These are phyloP conservation scores for Boletus rex-veris DNA, from an alignment of 768 basidiomycete genomes.

Conservation along the genomic window DNA sequence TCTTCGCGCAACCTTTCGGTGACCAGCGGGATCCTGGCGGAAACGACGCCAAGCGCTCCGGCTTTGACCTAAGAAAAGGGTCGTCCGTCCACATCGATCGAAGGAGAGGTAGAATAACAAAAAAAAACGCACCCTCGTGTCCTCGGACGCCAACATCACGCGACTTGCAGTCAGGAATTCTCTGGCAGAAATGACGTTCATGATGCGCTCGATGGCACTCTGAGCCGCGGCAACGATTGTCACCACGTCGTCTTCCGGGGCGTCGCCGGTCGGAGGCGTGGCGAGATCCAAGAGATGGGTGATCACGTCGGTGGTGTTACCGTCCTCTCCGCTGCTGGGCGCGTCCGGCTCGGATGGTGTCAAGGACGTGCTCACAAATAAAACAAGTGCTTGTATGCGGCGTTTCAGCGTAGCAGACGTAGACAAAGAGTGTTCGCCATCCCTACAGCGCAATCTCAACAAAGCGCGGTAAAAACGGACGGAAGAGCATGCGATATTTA, in stretches of 20 bases:
- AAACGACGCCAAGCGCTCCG: constrained; percentile 68
- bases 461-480: not conserved
- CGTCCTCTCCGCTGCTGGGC: constrained; percentile 7
- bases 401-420: constrained; percentile 46
- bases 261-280: constrained; percentile 31
- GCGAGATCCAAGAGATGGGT: constrained; percentile 48
- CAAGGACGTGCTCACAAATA: constrained; percentile 57
- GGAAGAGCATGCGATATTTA: constrained; percentile 22
- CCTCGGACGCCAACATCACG: constrained; percentile 52
- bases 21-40: constrained; percentile 61
- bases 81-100: not conserved
- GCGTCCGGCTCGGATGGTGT: constrained; percentile 30
- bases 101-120: not conserved
- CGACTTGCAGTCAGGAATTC: constrained; percentile 62
- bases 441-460: constrained; percentile 35
- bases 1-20: constrained; percentile 51
- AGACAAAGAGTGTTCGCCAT: constrained; percentile 54
- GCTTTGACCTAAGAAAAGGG: constrained; percentile 48
- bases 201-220: constrained; percentile 47
- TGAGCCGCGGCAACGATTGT: constrained; percentile 49
- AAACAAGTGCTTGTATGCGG: constrained; percentile 64
- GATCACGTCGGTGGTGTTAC: constrained; percentile 42
- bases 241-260: constrained; percentile 36
- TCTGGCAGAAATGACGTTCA: constrained; percentile 63
- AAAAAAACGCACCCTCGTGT: constrained; percentile 44